Evolutionary conservation across 2,329 filamentous ascomycete species (phyloP), one percentile per base, ranked within the genome.

Genomic region (Sclerotinia nivalis): DNA sequence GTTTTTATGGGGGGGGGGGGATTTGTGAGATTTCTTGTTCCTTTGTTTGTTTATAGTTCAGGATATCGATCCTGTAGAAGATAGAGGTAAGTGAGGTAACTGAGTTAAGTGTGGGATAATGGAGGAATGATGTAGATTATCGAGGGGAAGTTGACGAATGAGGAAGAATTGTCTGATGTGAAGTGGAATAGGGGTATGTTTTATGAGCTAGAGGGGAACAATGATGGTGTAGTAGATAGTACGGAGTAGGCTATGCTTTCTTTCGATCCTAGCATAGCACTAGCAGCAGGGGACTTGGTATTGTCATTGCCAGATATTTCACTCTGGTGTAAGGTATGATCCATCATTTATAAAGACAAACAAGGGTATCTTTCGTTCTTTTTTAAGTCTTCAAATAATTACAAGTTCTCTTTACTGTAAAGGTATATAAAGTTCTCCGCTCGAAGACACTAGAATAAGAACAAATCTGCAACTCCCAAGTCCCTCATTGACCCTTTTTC

Each of bases 401-500:
- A 64, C 47, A 64, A 64, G 31, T 40, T 47, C 59, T 47, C 9
- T 34, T 64, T 28, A 40, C 9, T 22, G n/a, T 3, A 15, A 25
- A 52, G 31, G 34, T 40, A 40, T 25, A 13, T 64, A 6, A 37
- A 34, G 25, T 1, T 13, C 9, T 22, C n/a, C 34, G 31, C 60
- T 52, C 31, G 31, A 13, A 31, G 40, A 28, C 31, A 22, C 22
- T 40, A 50, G 13, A 52, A 50, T 40, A 40, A 13, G n/a, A 64
- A 52, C n/a, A 50, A 20, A 52, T 25, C n/a, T 54, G 9, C 34
- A 65, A 28, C 18, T 40, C n/a, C 18, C 22, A 25, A 65, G 18
- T 15, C 6, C 9, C 31, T 65, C n/a, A 52, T 7, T 50, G 28
- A 15, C 58, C 70, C 72, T 79, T 78, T 72, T 77, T 78, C 70